Conservation (phyloP, 352 stramenopile genomes). For the Phytophthora brassicae region DNA sequence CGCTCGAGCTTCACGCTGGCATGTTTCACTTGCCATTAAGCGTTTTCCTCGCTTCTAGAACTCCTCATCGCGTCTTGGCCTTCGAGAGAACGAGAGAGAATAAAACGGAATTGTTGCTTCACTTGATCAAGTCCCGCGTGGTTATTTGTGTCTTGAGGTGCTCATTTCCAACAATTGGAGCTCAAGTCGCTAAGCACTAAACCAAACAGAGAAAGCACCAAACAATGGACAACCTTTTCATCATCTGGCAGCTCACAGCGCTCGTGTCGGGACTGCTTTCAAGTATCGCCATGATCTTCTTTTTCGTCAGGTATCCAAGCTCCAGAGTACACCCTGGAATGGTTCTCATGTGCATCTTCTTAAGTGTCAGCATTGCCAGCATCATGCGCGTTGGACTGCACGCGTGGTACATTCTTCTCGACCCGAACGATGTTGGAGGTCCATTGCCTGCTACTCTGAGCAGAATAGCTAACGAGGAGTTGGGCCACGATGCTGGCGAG, state of each 20-base stretch:
- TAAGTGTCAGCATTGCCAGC: constrained; percentile 68
- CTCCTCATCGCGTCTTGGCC: constrained; percentile 21
- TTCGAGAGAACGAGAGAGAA: neutral
- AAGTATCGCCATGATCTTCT: constrained; percentile 59
- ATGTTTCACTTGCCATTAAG: constrained; percentile 31
- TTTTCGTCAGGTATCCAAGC: constrained; percentile 70
- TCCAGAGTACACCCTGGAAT: constrained; percentile 66
- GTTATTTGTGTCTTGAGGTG: constrained; percentile 19
- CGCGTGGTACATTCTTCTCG: constrained; percentile 40
- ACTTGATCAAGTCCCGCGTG: constrained; percentile 19
- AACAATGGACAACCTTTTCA: constrained; percentile 62
- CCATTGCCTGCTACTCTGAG: constrained; percentile 51
- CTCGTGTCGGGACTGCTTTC: constrained; percentile 56
- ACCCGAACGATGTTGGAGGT: constrained; percentile 17
- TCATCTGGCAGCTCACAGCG: constrained; percentile 76
- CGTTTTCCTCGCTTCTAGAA: constrained; percentile 24
- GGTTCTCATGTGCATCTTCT: constrained; percentile 78
- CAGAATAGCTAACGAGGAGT: constrained; percentile 61
- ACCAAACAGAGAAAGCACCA: constrained; percentile 1
- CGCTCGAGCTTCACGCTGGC: constrained; percentile 11
- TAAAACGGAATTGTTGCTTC: constrained; percentile 21
- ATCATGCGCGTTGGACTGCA: constrained; percentile 66
- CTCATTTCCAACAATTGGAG: constrained; percentile 4
- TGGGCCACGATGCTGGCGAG: constrained; percentile 26
- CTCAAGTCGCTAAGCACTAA: constrained; percentile 7